Evolutionary conservation across 2,329 filamentous ascomycete species (phyloP), one percentile per base, ranked within the genome.

Genomic region (Penicillium sumatraense): DNA sequence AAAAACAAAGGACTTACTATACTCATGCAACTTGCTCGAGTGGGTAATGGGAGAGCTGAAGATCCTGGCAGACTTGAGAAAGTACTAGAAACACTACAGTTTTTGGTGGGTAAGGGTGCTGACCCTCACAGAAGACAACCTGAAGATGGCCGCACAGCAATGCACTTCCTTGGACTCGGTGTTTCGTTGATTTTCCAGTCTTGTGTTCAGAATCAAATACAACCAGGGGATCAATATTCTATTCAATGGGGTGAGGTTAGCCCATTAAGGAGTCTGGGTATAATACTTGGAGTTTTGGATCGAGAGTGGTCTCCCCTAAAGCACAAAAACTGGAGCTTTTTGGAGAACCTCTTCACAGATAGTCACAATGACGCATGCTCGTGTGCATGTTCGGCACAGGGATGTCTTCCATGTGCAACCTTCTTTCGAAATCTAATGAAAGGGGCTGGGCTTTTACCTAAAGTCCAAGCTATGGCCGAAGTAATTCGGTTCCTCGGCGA

Each of bases 321-420:
- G 8, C 31, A 35, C 8, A 46, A 20, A 46, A 27, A 13, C 21
- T 29, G 42, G 42, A 5, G 4, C 24, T 29, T 27, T 46, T 27
- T 46, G 24, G 40, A 44, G 18, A 3, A 10, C 26, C 3, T 44
- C 18, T 44, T 44, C 24, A 20, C 29, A 1, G 2, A 27, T 31
- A 27, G 42, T 31, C 42, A 46, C 23, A n/a, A 46, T 14, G 42
- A 46, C 21, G 24, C 42, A 46, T 31, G 42, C 29, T 46, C 24
- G 21, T 46, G 42, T 46, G 42, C 42, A 8, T 46, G 42, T 23
- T 46, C 42, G 21, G 13, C 42, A 29, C 42, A 46, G 21, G 42
- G 42, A 29, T 46, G 42, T 20, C 42, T 46, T 46, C 42, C 24
- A 46, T 18, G 21, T n/a, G n/a, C 42, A 46, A 18, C n/a, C 13